phyloP scores from a whole-genome alignment of 352 stramenopile species.

The Pythium scleroteichum region DNA sequence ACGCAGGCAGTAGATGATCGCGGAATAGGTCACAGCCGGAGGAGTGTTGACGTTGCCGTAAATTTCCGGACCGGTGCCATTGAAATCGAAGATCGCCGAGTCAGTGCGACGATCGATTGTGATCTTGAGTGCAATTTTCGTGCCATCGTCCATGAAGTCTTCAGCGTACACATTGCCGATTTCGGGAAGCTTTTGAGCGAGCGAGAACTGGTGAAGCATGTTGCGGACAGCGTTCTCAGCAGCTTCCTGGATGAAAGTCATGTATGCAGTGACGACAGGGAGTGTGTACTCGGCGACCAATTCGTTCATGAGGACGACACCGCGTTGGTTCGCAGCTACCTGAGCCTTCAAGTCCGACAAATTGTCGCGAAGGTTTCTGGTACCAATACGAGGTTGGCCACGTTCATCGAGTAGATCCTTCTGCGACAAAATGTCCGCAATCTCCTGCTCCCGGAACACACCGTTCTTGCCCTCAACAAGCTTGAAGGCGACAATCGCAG shows the following conservation, averaged over 20 bases:
- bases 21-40: conserved; percentile 97
- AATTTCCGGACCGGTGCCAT: conserved; percentile 96
- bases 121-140: conserved; percentile 95
- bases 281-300: conserved; percentile 96
- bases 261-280: conserved; percentile 96
- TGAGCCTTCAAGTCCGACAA: conserved; percentile 97
- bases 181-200: conserved; percentile 67
- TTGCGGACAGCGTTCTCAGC: conserved; percentile 94
- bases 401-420: conserved; percentile 84
- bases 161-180: conserved; percentile 90
- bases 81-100: conserved; percentile 97
- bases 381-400: conserved; percentile 88
- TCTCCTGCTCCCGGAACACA: conserved; percentile 96
- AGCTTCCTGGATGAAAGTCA: conserved; percentile 97
- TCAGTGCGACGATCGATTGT: conserved; percentile 92
- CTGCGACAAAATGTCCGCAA: conserved; percentile 94
- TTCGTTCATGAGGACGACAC: conserved; percentile 94
- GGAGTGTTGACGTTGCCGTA: conserved; percentile 98
- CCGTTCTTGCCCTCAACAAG: conserved; percentile 93
- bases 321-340: conserved; percentile 97
- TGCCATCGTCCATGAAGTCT: conserved; percentile 99
- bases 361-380: conserved; percentile 97
- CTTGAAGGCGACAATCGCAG: conserved; percentile 99
- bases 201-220: conserved; percentile 95
- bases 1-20: conserved; percentile 99